Evolutionary conservation across 169 alveolate species (phyloP), one percentile per base, ranked within the genome.

Genomic region (Sarcocystis neurona): DNA sequence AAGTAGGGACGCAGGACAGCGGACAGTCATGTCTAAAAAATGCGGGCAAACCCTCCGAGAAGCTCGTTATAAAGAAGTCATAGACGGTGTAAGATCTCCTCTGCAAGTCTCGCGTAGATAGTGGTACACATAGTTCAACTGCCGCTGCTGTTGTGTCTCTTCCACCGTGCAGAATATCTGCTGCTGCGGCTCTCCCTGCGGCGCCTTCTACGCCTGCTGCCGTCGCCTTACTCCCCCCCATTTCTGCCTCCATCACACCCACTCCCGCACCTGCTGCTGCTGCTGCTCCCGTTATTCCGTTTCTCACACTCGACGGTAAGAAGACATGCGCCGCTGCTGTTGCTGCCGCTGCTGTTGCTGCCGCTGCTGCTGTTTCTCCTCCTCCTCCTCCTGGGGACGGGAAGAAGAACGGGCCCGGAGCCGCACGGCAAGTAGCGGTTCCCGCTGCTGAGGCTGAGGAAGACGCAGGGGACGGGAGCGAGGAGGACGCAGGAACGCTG

Each of bases 1-100:
- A n/a, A n/a, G 82, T 39, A 39, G 82, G 63, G 41, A 82, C 32
- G 63, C 88, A 82, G 23, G 88, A 63, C 47, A 82, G 79, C 43
- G 88, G 88, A 41, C 68, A 58, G 46, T 82, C 88, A 43, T 63
- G 46, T 1, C 78, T 78, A 53, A 82, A 82, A 63, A 58, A 82
- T 23, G 88, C 79, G 15, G 88, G 70, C 8, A 82, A 56, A 18
- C 88, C 88, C 48, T 82, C 88, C 12, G 78, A 63, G 20, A 82
- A 60, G 46, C 72, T 20, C 41, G 88, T 50, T 4, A 82, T 43
- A 37, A 82, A 39, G 44, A 82, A 82, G 79, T 82, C 88, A 63
- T 82, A 82, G 46, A 82, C 88, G 6, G 88, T 82, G 63, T 82
- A 82, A 6, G 88, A 82, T 44, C 88, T 78, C 23, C 88, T 78